Evolutionary conservation across 129 eudicot species (phyloP).

Genomic region (Flaveria sonorensis): DNA sequence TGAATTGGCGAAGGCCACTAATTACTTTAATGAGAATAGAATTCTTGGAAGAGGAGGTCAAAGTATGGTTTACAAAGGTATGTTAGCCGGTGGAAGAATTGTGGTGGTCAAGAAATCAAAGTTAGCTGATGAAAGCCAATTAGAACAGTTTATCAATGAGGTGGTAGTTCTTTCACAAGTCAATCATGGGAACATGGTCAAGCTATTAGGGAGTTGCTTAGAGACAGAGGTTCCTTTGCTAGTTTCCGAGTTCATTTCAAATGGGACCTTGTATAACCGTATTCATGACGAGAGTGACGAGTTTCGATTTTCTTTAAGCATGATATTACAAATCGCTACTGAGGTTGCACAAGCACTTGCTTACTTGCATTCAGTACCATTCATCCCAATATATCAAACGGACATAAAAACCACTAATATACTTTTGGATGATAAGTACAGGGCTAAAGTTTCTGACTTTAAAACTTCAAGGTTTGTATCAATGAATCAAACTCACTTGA

Average conservation of each 20-base stretch:
- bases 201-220: slow-evolving; percentile 38
- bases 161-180: slow-evolving; percentile 42
- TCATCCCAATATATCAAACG: slow-evolving; percentile 33
- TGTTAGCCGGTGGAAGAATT: slow-evolving; percentile 31
- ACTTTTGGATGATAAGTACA: slow-evolving; percentile 37
- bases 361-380: slow-evolving; percentile 30
- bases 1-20: slow-evolving; percentile 38
- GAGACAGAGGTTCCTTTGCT: slow-evolving; percentile 40
- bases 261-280: slow-evolving; percentile 35
- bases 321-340: slow-evolving; percentile 28
- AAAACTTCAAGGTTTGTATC: slow-evolving; percentile 35
- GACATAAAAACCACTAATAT: slow-evolving; percentile 36
- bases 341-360: slow-evolving; percentile 33
- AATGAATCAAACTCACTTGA: slow-evolving; percentile 30
- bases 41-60: slow-evolving; percentile 40
- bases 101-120: slow-evolving; percentile 38
- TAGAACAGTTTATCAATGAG: slow-evolving; percentile 37
- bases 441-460: slow-evolving; percentile 37
- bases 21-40: slow-evolving; percentile 30
- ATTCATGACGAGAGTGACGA: slow-evolving; percentile 20
- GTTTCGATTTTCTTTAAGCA: slow-evolving; percentile 12
- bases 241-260: slow-evolving; percentile 35
- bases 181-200: slow-evolving; percentile 36
- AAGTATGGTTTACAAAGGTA: slow-evolving; percentile 40
- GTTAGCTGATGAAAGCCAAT: slow-evolving; percentile 19